These are phyloP conservation scores for Neonothopanus nambi DNA, from an alignment of 1,284 basidiomycete species.

Conservation along the genomic window DNA sequence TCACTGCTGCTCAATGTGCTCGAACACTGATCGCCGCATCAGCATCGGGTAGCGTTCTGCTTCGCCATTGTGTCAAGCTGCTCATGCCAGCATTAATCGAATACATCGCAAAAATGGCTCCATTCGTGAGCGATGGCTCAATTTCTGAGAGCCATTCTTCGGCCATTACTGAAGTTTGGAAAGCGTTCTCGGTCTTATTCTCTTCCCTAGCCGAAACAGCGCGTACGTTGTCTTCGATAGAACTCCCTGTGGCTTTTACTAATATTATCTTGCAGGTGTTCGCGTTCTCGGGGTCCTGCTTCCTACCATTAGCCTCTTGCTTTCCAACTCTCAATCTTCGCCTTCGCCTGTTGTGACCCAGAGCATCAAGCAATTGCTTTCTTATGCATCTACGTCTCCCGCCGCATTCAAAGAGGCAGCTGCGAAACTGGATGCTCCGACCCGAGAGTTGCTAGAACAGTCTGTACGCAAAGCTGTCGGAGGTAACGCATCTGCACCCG, in stretches of 20 bases:
- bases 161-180: constrained; percentile 79
- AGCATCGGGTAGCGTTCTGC: constrained; percentile 58
- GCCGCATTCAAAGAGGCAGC: constrained; percentile 87
- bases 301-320: constrained; percentile 75
- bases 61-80: constrained; percentile 73
- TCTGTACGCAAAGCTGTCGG: constrained; percentile 79
- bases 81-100: constrained; percentile 82
- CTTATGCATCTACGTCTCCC: constrained; percentile 76
- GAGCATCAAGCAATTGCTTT: constrained; percentile 74
- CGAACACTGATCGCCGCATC: constrained; percentile 77
- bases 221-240: constrained; percentile 56
- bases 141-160: constrained; percentile 56
- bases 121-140: constrained; percentile 52
- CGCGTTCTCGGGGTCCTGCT: constrained; percentile 76
- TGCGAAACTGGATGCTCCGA: constrained; percentile 60
- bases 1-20: constrained; percentile 89
- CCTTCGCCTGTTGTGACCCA: constrained; percentile 57
- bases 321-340: constrained; percentile 54
- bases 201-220: constrained; percentile 57
- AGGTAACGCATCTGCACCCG: constrained; percentile 32
- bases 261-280: constrained; percentile 46
- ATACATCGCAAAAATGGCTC: constrained; percentile 71
- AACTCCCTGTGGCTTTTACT: constrained; percentile 2
- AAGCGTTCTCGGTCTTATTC: constrained; percentile 73
- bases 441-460: constrained; percentile 70